Percentiles rank a stretch among this genome's conserved stretches.
Conservation (phyloP, 1,139 yeast genomes). For the Yamadazyma epiphylla region DNA sequence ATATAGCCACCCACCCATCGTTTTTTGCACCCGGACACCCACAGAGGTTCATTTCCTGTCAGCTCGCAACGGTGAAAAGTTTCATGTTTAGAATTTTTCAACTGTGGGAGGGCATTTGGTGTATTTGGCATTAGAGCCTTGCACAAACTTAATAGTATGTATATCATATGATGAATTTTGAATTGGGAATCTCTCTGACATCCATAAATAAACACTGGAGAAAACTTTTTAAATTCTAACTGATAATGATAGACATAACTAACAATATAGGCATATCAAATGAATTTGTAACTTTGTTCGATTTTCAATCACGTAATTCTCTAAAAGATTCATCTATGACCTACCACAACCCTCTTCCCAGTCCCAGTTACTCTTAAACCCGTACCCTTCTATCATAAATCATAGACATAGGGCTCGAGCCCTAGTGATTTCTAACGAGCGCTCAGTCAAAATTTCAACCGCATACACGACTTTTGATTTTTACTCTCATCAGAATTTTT, state of each 20-base stretch:
- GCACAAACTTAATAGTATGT: too few relatives aligned
- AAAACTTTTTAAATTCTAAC: slow-evolving; percentile 17
- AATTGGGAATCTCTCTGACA: slow-evolving; percentile 41
- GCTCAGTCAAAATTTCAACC: neutral
- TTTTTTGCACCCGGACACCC: too few relatives aligned
- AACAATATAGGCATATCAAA: too few relatives aligned
- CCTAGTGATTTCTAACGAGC: slow-evolving; percentile 1
- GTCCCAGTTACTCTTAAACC: neutral
- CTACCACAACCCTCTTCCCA: neutral
- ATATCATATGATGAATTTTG: slow-evolving; percentile 23
- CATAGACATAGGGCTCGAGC: slow-evolving; percentile 1
- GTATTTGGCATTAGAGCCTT: too few relatives aligned
- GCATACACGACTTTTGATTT: slow-evolving; percentile 2
- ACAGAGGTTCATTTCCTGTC: too few relatives aligned
- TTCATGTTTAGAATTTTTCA: too few relatives aligned
- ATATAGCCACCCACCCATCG: too few relatives aligned
- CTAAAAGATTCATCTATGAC: slow-evolving; percentile 1
- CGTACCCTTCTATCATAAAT: neutral
- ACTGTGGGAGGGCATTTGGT: too few relatives aligned
- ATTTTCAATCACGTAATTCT: too few relatives aligned
- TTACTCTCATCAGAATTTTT: slow-evolving; percentile 13
- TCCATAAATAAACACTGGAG: slow-evolving; percentile 25
- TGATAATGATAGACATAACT: too few relatives aligned
- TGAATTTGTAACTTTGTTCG: neutral
- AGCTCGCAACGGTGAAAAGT: too few relatives aligned